These are phyloP conservation scores for Eucalyptus viminalis DNA, from an alignment of 345 rosid species.

Conservation along the genomic window DNA sequence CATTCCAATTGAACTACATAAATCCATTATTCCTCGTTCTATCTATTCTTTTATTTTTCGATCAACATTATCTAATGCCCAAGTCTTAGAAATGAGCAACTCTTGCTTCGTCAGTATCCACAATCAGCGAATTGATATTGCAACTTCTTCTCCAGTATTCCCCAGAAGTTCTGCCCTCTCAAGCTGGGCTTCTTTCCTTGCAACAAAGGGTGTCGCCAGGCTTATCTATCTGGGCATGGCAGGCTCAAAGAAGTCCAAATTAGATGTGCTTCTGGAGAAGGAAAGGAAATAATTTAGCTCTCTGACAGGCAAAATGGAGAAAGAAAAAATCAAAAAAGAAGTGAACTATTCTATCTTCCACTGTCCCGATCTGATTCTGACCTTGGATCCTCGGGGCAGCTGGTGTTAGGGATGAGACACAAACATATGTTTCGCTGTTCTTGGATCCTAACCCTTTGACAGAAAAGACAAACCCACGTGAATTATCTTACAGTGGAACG, in stretches of 20 bases:
- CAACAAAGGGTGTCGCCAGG: neutral
- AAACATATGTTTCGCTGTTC: neutral
- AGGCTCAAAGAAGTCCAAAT: neutral
- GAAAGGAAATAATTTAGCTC: neutral
- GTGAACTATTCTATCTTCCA: neutral
- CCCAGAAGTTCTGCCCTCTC: neutral
- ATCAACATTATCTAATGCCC: neutral
- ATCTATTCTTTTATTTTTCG: neutral
- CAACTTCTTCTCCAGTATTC: neutral
- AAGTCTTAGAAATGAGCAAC: neutral
- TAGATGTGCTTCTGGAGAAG: neutral
- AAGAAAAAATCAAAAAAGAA: neutral
- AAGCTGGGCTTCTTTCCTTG: neutral
- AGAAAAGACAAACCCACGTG: neutral
- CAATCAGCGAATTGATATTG: neutral
- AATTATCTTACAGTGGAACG: neutral
- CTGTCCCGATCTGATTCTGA: neutral
- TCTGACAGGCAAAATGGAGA: neutral
- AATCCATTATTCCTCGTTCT: neutral
- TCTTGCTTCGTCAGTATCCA: neutral
- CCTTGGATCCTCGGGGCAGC: neutral
- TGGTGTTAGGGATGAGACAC: neutral
- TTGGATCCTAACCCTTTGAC: neutral
- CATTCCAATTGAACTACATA: fast-evolving
- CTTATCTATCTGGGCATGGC: neutral